Base-by-base conservation (phyloP, 805 yeast genomes). In the Yarrowia sp. region DNA sequence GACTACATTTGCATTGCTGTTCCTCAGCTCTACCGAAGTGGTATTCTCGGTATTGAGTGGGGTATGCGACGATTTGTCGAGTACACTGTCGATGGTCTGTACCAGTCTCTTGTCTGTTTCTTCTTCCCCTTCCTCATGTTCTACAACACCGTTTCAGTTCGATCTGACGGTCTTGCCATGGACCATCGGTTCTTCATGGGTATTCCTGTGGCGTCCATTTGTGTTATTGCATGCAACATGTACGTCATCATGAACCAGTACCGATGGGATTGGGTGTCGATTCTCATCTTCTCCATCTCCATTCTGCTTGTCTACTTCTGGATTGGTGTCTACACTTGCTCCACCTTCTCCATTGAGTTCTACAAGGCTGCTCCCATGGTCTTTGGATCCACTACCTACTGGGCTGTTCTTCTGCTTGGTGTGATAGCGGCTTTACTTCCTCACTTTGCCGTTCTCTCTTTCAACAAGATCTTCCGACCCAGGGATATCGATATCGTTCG, bases 101-200 rank as follows among this genome's bases (percentile, higher is more conserved):
- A 87, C 74, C 94, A 90, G 77, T 87, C 92, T 1, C 85, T 84
- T 8, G 81, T 90, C 41, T 82, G 90, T 11, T 90, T 84, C 77
- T 90, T 83, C 79, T 88, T 89, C 81, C 89, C 92, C 5, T 90
- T 87, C 78, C 82, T 86, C 75, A 72, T 87, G 61, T 89, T 82
- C 75, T 78, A 78, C 72, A 74, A 73, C 19, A 88, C 86, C 68
- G 72, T 72, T 1, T 76, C 82, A 73, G 81, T 78, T n/a, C 71
- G 77, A 8, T 55, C 67, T 8, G 75, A 76, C 45, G 96, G 94
- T 4, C 79, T 83, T 69, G 77, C 82, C 1, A 77, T 88, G 22
- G 88, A 88, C 74, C 91, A 88, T 73, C 80, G 93, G 55, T 89
- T 86, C 77, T 87, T 90, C 84, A 80, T 90, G 73, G 96, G 96